Conservation (phyloP, 2,329 filamentous ascomycete species). For the Thielaviopsis ethacetica region DNA sequence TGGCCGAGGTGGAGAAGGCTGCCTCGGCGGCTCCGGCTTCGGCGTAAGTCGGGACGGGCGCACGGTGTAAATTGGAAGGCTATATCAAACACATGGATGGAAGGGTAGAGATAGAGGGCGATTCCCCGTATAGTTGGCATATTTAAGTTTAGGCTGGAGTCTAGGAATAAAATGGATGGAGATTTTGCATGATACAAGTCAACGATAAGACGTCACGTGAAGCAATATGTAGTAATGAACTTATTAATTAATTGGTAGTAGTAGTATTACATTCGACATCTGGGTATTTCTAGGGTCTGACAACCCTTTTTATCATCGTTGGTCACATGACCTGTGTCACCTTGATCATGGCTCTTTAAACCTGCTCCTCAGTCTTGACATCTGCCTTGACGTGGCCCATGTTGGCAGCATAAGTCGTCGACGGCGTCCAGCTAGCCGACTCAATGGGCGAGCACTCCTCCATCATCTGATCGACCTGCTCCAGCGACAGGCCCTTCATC, state of each 20-base stretch:
- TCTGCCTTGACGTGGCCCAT: neutral
- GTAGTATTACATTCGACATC: neutral
- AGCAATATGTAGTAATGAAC: neutral
- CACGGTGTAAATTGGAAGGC: neutral
- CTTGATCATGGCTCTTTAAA: neutral
- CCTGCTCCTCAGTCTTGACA: conserved; percentile 4
- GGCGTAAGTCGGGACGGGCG: neutral
- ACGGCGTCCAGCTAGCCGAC: conserved; percentile 60
- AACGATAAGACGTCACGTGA: neutral
- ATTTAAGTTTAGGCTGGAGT: neutral
- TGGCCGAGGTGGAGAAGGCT: conserved; percentile 32
- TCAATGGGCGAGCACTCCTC: conserved; percentile 68
- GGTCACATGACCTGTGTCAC: neutral
- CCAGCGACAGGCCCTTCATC: conserved; percentile 60
- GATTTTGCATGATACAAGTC: neutral
- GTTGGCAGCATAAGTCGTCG: conserved; percentile 47
- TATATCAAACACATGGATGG: neutral
- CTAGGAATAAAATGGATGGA: neutral
- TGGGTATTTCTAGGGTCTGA: neutral
- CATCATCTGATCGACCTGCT: conserved; percentile 78
- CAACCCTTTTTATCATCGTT: neutral
- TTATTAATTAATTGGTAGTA: neutral
- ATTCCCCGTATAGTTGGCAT: neutral
- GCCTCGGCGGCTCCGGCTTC: conserved; percentile 13
- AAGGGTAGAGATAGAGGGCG: neutral